Conservation (phyloP, 345 rosid genomes). For the Citrus reticulata region DNA sequence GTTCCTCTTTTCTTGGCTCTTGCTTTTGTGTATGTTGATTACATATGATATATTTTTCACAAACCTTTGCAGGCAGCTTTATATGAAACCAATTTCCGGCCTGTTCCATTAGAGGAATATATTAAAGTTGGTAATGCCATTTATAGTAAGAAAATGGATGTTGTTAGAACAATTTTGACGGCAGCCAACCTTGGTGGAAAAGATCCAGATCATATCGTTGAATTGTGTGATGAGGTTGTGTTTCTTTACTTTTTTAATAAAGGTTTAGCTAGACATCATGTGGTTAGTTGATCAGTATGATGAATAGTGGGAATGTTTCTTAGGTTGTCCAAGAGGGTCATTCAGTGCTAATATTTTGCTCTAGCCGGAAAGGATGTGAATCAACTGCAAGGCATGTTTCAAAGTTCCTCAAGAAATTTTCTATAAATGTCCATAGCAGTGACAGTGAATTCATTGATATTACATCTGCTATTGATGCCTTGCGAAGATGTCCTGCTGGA, state of each 20-base stretch:
- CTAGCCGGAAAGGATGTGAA: slow-evolving; percentile 98
- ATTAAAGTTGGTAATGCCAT: slow-evolving; percentile 87
- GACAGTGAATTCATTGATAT: slow-evolving; percentile 59
- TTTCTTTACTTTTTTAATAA: slow-evolving; percentile 7
- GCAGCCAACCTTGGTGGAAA: slow-evolving; percentile 77
- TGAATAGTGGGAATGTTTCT: slow-evolving; percentile 13
- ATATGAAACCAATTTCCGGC: slow-evolving; percentile 91
- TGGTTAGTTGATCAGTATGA: slow-evolving; percentile 1
- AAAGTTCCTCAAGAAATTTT: slow-evolving; percentile 65
- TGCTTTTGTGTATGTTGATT: slow-evolving; percentile 1
- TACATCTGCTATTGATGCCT: slow-evolving; percentile 68
- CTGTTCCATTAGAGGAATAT: slow-evolving; percentile 90
- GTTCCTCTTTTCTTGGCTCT: neutral
- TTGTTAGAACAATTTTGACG: slow-evolving; percentile 67
- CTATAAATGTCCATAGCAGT: slow-evolving; percentile 35
- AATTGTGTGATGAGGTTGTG: slow-evolving; percentile 86
- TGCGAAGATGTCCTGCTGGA: slow-evolving; percentile 80
- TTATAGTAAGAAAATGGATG: slow-evolving; percentile 74
- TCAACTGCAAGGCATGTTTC: slow-evolving; percentile 90
- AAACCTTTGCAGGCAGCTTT: slow-evolving; percentile 70
- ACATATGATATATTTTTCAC: slow-evolving; percentile 1
- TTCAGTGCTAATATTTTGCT: slow-evolving; percentile 91
- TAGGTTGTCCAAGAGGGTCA: slow-evolving; percentile 97
- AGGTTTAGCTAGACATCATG: neutral
- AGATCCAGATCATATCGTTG: slow-evolving; percentile 96